These are phyloP conservation scores for Lactarius akahatsu DNA, from an alignment of 768 basidiomycete genomes.

Conservation along the genomic window DNA sequence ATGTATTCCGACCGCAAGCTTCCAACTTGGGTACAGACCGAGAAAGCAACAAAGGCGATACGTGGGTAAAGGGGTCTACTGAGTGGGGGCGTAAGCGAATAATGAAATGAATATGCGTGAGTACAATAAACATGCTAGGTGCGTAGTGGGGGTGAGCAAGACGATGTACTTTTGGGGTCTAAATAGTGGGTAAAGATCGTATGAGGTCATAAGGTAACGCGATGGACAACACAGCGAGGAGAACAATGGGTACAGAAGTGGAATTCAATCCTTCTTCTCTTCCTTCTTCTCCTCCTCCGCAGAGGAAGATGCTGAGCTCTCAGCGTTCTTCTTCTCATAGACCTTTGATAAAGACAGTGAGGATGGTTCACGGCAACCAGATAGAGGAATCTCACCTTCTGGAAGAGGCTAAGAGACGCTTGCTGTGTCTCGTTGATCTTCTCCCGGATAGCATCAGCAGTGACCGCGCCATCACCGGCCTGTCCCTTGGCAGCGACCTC, in stretches of 20 bases:
- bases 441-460: slow-evolving; percentile 84
- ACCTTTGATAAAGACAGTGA: slow-evolving; percentile 36
- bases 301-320: slow-evolving; percentile 44
- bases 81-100: slow-evolving; percentile 26
- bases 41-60: slow-evolving; percentile 1
- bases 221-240: slow-evolving; percentile 6
- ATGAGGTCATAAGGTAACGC: slow-evolving; percentile 19
- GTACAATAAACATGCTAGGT: slow-evolving; percentile 25
- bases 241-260: background rate
- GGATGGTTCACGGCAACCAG: background rate
- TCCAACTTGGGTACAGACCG: slow-evolving; percentile 6
- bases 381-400: slow-evolving; percentile 52
- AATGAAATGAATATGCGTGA: slow-evolving; percentile 20
- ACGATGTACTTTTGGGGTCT: slow-evolving; percentile 28
- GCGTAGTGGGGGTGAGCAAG: slow-evolving; percentile 21
- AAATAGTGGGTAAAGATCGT: slow-evolving; percentile 23
- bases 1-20: slow-evolving; percentile 15
- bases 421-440: slow-evolving; percentile 94
- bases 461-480: slow-evolving; percentile 75
- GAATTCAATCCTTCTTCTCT: slow-evolving; percentile 82
- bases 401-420: slow-evolving; percentile 95
- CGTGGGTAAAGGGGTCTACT: slow-evolving; percentile 18
- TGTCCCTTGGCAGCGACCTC: slow-evolving; percentile 90
- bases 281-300: slow-evolving; percentile 41
- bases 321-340: slow-evolving; percentile 88